Evolutionary conservation across 2,329 filamentous ascomycete genomes (phyloP), one percentile per base, ranked within the genome.

Genomic region (Colletotrichum shisoi): DNA sequence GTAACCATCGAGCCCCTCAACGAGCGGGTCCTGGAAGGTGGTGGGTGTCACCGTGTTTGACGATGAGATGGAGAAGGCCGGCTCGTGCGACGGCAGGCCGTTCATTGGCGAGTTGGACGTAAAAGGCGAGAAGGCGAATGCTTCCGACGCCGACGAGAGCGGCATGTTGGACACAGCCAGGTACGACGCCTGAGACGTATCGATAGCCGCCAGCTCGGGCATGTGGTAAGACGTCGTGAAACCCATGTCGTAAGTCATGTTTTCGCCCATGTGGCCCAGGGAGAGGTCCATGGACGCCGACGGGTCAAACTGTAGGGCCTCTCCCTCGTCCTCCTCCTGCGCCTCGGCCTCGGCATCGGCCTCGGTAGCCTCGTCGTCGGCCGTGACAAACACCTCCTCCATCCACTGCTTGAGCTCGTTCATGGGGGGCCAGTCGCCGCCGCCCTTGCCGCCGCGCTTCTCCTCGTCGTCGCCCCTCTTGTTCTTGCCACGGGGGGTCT

Each of bases 341-440:
- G 58, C 45, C n/a, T 69, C 56, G n/a, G 63, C 71, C 4, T 71
- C 72, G 7, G 58, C 45, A 17, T 69, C 56, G n/a, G 63, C 71
- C 4, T 71, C 72, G 13, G 27, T 62, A n/a, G 37, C 73, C 8
- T 78, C 77, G 13, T 80, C 78, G 15, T 75, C 70, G 45, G 78
- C 76, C 66, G 75, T 73, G 67, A 83, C 83, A 44, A 76, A 77
- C 51, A 86, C 79, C 73, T 87, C 83, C 19, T 80, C 77, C 79
- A 89, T 86, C 87, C 86, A 90, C 61, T 80, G 78, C 78, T 87
- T 87, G 69, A 89, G 77, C 63, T 85, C 82, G 19, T 74, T 72
- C 85, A 89, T 87, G 6, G 82, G 73, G 6, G 85, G 85, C 82
- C 82, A 84, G 70, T 85, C 80, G 15, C 83, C 83, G 39, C 84